Evolutionary conservation across 306 rosid species (phyloP).

Genomic region (Gleditsia sinensis): DNA sequence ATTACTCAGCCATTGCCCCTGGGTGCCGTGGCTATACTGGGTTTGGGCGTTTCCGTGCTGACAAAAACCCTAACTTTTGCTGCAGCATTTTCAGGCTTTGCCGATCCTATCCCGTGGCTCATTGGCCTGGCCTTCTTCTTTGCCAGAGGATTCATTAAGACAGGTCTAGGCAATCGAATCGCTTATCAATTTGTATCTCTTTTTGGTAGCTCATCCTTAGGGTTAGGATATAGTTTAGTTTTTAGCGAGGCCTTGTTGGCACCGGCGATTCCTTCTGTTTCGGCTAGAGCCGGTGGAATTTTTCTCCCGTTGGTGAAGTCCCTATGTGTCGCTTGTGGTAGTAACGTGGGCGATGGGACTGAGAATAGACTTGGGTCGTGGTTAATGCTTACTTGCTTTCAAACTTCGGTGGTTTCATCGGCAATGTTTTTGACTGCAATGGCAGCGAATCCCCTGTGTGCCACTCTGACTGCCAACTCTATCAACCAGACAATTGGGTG

Average conservation of each 20-base stretch:
- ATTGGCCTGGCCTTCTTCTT: constrained; percentile 95
- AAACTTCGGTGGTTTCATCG: constrained; percentile 92
- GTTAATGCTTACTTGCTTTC: constrained; percentile 98
- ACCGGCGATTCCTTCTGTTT: constrained; percentile 94
- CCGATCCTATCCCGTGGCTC: constrained; percentile 97
- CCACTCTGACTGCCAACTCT: constrained; percentile 66
- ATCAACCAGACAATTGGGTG: constrained; percentile 91
- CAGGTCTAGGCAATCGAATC: constrained; percentile 91
- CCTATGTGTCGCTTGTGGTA: constrained; percentile 90
- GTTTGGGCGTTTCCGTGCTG: constrained; percentile 83
- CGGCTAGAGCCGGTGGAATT: constrained; percentile 95
- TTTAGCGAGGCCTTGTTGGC: constrained; percentile 94
- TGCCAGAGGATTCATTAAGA: constrained; percentile 92
- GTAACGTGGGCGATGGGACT: constrained; percentile 93
- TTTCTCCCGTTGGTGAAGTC: constrained; percentile 89
- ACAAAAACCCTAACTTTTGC: constrained; percentile 85
- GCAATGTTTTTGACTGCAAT: constrained; percentile 96
- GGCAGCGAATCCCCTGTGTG: constrained; percentile 98
- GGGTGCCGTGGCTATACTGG: constrained; percentile 88
- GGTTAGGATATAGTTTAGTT: constrained; percentile 92
- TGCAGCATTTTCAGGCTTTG: constrained; percentile 94
- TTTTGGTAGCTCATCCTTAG: constrained; percentile 92
- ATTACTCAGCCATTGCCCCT: constrained; percentile 93
- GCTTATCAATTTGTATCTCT: constrained; percentile 89
- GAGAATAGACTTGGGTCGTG: constrained; percentile 79